Evolutionary conservation across 352 stramenopile species (phyloP), one percentile per base, ranked within the genome.

Genomic region (Pythium apleroticum): DNA sequence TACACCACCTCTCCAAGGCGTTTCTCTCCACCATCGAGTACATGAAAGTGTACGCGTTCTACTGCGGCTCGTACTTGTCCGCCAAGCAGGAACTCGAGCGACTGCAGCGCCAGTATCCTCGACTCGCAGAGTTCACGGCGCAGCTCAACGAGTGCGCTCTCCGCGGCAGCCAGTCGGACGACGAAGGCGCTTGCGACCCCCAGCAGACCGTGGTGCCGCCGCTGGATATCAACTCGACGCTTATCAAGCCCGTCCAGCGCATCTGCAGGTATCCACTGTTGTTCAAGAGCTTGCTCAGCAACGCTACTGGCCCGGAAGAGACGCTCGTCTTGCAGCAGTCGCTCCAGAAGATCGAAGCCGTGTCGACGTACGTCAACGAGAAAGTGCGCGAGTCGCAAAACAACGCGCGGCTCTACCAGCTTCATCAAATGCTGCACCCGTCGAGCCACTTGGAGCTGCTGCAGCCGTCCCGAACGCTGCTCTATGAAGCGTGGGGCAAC

Each of bases 191-290:
- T 14, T 28, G 25, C 24, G 25, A 22, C 24, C 25, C 50, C 9
- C 19, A 33, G 20, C 30, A 27, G 24, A 27, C 19, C 9, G 14
- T 28, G 25, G 27, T 55, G n/a, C 49, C 63, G 9, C 63, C 55
- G 30, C 52, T 83, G 28, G 78, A 88, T 52, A 72, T 87, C 19
- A 68, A 79, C 37, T 88, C 78, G 9, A 68, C 84, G 17, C 71
- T 91, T 17, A 90, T 91, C 60, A 91, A 91, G 37, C 80, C 82
- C 25, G 80, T 89, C 24, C 82, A 91, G 45, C 80, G 82, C 20
- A 85, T 91, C 57, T 91, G 78, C 43, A 77, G 75, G 33, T 91
- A 91, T 54, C 77, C 80, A 15, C 60, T 91, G 48, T 68, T 91
- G 22, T 82, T 90, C 39, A 71, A 68, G 3, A 77, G 76, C 27